Evolutionary conservation across 768 basidiomycete genomes (phyloP), one percentile per base, ranked within the genome.

Genomic region (Pleurotus salmoneostramineus): DNA sequence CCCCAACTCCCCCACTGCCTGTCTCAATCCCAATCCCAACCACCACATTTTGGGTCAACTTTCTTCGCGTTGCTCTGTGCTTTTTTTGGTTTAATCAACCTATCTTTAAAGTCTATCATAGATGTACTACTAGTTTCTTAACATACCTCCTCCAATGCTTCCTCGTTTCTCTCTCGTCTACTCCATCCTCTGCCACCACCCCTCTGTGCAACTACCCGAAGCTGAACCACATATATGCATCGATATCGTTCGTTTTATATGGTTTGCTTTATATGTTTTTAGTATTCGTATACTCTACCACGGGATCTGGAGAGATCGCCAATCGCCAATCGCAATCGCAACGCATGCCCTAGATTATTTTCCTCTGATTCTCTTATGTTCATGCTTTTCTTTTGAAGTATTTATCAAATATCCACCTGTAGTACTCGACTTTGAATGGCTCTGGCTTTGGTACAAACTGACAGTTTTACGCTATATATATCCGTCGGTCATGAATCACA

Each of bases 91-190:
- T 27, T 27, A 27, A 27, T 27, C 21, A 27, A 27, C 21, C 21
- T 27, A 27, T 63, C 56, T 58, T 43, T 57, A 63, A 63, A 67
- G 68, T 67, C 67, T 67, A 65, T 68, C 65, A 63, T 69, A 72
- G 64, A 62, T 67, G 65, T 55, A 55, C 52, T 55, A 55, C 40
- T 55, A 55, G 35, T 55, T 55, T 31, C 43, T 3, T 42, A 52
- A 27, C 21, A 27, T 27, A 55, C 36, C 35, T 55, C 40, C 43
- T 55, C 40, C 35, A 40, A 35, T 55, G 37, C 43, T 15, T 52
- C 43, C 54, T 58, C 58, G 57, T 56, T 52, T 55, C 51, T 31
- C 44, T 56, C 52, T 57, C 40, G 34, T 6, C 49, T 56, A 11
- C 15, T 58, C 34, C 51, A 11, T 21, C 48, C 56, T 58, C 55